These are phyloP conservation scores for Daldinia bambusicola DNA, from an alignment of 495 filamentous ascomycete species.

Conservation along the genomic window DNA sequence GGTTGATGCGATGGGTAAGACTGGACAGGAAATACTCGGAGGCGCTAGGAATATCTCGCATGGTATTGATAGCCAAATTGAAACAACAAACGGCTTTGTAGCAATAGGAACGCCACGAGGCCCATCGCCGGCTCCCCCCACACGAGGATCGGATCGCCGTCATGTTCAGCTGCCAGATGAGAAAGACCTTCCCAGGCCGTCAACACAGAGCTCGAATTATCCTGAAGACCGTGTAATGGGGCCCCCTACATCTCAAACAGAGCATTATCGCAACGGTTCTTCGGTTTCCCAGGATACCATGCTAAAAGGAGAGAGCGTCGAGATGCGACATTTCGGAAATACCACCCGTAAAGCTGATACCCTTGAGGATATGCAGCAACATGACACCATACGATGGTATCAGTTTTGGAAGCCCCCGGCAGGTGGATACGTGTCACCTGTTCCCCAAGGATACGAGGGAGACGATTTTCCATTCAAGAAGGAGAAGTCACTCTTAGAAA, in stretches of 20 bases:
- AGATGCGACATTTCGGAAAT: slow-evolving; percentile 51
- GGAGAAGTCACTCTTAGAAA: slow-evolving; percentile 56
- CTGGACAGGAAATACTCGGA: slow-evolving; percentile 54
- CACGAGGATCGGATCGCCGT: slow-evolving; percentile 45
- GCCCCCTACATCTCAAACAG: slow-evolving; percentile 32
- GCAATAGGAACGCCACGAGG: slow-evolving; percentile 47
- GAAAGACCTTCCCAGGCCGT: slow-evolving; percentile 46
- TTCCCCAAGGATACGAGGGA: slow-evolving; percentile 60
- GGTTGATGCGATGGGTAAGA: slow-evolving; percentile 49
- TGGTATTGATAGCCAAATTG: slow-evolving; percentile 68
- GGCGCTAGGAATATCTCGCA: slow-evolving; percentile 68
- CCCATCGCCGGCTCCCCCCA: slow-evolving; percentile 32
- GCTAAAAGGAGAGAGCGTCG: slow-evolving; percentile 45
- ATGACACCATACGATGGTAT: slow-evolving; percentile 59
- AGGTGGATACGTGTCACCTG: slow-evolving; percentile 63
- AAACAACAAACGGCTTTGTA: slow-evolving; percentile 65
- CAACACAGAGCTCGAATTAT: slow-evolving; percentile 36
- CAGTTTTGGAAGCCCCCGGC: slow-evolving; percentile 65
- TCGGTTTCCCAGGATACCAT: slow-evolving; percentile 50
- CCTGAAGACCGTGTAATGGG: slow-evolving; percentile 46
- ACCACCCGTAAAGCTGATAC: slow-evolving; percentile 57
- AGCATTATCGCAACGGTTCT: slow-evolving; percentile 52
- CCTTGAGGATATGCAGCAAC: slow-evolving; percentile 55
- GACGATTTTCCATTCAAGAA: slow-evolving; percentile 55
- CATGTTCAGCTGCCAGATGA: slow-evolving; percentile 43